These are phyloP conservation scores for Phytophthora cryptogea DNA, from an alignment of 352 stramenopile genomes.

Conservation along the genomic window DNA sequence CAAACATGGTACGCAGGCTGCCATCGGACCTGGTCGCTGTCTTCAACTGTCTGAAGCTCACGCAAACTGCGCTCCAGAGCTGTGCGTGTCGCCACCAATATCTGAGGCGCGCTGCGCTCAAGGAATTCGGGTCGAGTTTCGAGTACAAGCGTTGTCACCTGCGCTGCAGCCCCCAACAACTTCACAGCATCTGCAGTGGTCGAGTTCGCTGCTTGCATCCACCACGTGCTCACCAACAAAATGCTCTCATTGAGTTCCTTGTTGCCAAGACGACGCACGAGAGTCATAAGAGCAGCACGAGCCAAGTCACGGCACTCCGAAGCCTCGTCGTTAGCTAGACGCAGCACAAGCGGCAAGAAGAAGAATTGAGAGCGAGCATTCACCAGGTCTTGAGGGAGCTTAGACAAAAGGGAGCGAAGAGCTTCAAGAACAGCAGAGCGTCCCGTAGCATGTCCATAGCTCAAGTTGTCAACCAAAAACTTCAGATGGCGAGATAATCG, in stretches of 20 bases:
- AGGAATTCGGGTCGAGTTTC: constrained; percentile 77
- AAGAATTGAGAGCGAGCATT: constrained; percentile 94
- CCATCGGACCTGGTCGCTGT: constrained; percentile 60
- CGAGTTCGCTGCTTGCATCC: constrained; percentile 43
- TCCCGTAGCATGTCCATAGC: constrained; percentile 95
- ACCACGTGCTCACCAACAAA: constrained; percentile 90
- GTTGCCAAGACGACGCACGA: constrained; percentile 90
- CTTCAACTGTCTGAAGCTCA: constrained; percentile 48
- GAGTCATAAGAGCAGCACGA: constrained; percentile 73
- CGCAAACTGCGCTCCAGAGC: constrained; percentile 45
- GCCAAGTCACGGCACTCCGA: constrained; percentile 87
- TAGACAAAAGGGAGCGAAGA: constrained; percentile 88
- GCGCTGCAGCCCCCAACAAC: constrained; percentile 68
- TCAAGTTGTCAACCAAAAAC: constrained; percentile 95
- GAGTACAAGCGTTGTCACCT: constrained; percentile 77
- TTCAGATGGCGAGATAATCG: constrained; percentile 94
- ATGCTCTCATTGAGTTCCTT: constrained; percentile 91
- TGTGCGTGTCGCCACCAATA: constrained; percentile 43
- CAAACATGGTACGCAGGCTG: constrained; percentile 68
- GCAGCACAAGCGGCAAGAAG: constrained; percentile 95
- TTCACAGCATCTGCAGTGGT: constrained; percentile 51
- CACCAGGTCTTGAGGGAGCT: constrained; percentile 91
- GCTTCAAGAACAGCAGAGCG: constrained; percentile 91
- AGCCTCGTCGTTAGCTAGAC: constrained; percentile 95
- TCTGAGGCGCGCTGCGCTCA: constrained; percentile 54